These are phyloP conservation scores for Phytophthora chlamydospora DNA, from an alignment of 352 stramenopile species.

Conservation along the genomic window DNA sequence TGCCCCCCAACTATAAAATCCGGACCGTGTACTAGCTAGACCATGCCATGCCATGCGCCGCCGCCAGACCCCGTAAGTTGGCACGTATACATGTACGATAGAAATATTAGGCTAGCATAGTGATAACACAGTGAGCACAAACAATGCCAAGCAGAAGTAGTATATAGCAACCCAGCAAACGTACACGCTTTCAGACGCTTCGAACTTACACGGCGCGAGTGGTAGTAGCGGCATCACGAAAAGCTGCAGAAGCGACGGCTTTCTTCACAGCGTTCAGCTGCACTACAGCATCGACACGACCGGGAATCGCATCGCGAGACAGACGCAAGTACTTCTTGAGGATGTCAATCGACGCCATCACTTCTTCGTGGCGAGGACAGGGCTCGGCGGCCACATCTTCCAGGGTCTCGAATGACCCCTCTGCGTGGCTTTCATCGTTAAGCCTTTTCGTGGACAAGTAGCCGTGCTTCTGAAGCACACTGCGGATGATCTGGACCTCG, in stretches of 20 bases:
- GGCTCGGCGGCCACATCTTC: conserved; percentile 59
- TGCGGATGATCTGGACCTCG: conserved; percentile 84
- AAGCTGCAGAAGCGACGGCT: conserved; percentile 38
- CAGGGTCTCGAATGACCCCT: conserved; percentile 55
- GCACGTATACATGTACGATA: conserved; percentile 26
- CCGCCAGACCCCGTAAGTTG: neutral
- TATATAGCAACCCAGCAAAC: conserved; percentile 15
- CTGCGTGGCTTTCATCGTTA: conserved; percentile 56
- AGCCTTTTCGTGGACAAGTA: conserved; percentile 71
- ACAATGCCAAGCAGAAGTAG: conserved; percentile 11
- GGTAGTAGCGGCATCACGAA: conserved; percentile 23
- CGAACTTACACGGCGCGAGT: conserved; percentile 35
- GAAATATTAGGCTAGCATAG: conserved; percentile 14
- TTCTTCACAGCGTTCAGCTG: conserved; percentile 78
- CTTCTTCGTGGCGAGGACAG: conserved; percentile 57
- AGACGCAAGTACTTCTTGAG: conserved; percentile 84
- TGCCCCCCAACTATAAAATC: conserved; percentile 37
- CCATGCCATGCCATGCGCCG: neutral
- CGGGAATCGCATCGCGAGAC: conserved; percentile 50
- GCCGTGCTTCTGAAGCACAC: conserved; percentile 82
- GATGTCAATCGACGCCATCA: conserved; percentile 62
- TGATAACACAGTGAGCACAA: conserved; percentile 17
- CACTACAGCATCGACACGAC: conserved; percentile 68
- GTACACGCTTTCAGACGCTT: neutral
- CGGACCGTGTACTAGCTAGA: conserved; percentile 39